Percentiles rank a stretch among this genome's conserved stretches.
Conservation (phyloP, 371 early-diverging fungal species). For the Vairimorpha necatrix region DNA sequence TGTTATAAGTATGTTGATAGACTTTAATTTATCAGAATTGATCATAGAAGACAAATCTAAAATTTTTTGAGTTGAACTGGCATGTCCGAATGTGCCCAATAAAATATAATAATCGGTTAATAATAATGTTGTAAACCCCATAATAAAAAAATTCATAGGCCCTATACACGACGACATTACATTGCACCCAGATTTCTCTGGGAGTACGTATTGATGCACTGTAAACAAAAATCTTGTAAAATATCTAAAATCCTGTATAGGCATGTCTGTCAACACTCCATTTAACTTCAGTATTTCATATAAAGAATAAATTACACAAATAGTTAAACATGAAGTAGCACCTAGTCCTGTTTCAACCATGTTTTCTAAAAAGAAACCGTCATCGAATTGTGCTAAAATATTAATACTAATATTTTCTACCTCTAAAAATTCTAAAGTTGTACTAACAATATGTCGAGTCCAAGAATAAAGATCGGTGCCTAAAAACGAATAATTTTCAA, state of each 20-base stretch:
- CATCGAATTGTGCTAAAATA: slow-evolving; percentile 2
- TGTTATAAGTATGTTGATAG: no score
- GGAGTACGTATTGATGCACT: slow-evolving; percentile 5
- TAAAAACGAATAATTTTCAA: not conserved
- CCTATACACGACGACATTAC: slow-evolving; percentile 9
- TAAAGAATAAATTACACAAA: slow-evolving; percentile 12
- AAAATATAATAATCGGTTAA: not conserved
- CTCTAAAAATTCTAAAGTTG: not conserved
- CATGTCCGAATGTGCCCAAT: slow-evolving; percentile 27
- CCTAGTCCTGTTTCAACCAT: slow-evolving; percentile 34
- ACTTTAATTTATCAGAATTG: no score
- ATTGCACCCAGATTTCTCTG: slow-evolving; percentile 20
- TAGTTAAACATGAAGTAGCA: slow-evolving; percentile 16
- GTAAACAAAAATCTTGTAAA: not conserved
- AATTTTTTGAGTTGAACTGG: not conserved
- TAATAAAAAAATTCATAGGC: slow-evolving; percentile 10
- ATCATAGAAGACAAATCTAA: no score
- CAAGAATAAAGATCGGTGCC: not conserved
- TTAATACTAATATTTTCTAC: not conserved
- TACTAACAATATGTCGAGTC: not conserved
- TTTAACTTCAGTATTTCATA: not conserved
- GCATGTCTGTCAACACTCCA: not conserved
- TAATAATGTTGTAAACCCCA: not conserved
- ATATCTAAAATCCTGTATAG: not conserved
- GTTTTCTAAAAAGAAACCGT: slow-evolving; percentile 9